A percentile compares a stretch with the other conserved stretches of the same genome.
These are phyloP conservation scores for Suillus fuscotomentosus DNA, from an alignment of 768 basidiomycete genomes.

Conservation along the genomic window DNA sequence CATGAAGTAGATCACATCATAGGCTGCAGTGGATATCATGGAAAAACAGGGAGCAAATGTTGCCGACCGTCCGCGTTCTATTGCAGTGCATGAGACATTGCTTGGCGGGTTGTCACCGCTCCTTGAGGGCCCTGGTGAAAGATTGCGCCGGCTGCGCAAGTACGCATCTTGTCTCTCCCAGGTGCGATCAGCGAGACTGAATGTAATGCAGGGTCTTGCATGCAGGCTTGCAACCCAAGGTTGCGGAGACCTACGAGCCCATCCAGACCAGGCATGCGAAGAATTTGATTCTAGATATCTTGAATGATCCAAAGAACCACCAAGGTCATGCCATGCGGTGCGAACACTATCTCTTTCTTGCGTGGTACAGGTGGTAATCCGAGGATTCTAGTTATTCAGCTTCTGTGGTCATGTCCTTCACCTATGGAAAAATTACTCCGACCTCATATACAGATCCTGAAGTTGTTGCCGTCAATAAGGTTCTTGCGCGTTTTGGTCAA, in stretches of 20 bases:
- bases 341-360: background rate
- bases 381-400: background rate
- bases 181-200: background rate
- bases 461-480: constrained; percentile 27
- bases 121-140: constrained; percentile 23
- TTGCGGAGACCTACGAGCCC: background rate
- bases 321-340: background rate
- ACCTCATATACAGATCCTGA: constrained; percentile 36
- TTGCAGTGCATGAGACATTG: constrained; percentile 35
- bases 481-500: constrained; percentile 24
- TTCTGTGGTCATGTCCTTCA: background rate
- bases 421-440: constrained; percentile 17
- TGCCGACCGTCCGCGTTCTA: constrained; percentile 33
- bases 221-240: background rate
- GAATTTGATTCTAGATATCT: background rate
- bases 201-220: background rate
- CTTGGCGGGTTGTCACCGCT: constrained; percentile 33
- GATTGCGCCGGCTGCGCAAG: constrained; percentile 23
- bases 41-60: constrained; percentile 36
- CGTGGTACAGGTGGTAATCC: background rate
- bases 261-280: background rate
- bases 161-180: background rate
- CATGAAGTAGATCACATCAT: constrained; percentile 12
- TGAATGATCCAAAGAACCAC: background rate
- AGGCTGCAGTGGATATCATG: constrained; percentile 42